These are phyloP conservation scores for Chimonanthus salicifolius DNA, from an alignment of 164 flowering plant genomes.

Conservation along the genomic window DNA sequence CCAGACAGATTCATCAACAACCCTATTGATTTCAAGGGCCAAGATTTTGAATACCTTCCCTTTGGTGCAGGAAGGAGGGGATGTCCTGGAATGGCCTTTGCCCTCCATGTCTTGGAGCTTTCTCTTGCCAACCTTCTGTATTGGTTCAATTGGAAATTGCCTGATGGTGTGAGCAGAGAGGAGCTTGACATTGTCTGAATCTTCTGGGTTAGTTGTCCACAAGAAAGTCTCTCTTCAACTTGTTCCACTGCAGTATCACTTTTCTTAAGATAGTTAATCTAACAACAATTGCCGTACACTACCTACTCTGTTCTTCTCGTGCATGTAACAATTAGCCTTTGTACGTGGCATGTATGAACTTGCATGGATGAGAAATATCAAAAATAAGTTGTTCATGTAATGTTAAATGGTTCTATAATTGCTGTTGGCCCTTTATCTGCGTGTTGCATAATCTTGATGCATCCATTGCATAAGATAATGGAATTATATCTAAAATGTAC, in stretches of 20 bases:
- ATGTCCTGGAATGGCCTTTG: constrained; percentile 6
- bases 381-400: no score
- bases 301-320: no score
- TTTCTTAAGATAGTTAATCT: background rate
- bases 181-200: constrained; percentile 5
- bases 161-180: background rate
- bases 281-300: no score
- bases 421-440: no score
- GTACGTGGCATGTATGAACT: no score
- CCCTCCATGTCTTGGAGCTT: background rate
- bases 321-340: no score
- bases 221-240: constrained; percentile 2
- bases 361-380: no score
- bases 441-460: no score
- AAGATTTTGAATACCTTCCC: constrained; percentile 3
- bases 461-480: no score
- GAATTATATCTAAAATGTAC: no score
- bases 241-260: constrained; percentile 3
- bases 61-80: constrained; percentile 12
- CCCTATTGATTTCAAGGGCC: constrained; percentile 1
- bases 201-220: background rate
- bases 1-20: background rate
- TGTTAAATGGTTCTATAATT: no score
- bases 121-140: constrained; percentile 13
- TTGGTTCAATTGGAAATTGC: constrained; percentile 15